Conservation (phyloP, 2,329 filamentous ascomycete genomes). For the Neoscytalidium dimidiatum region DNA sequence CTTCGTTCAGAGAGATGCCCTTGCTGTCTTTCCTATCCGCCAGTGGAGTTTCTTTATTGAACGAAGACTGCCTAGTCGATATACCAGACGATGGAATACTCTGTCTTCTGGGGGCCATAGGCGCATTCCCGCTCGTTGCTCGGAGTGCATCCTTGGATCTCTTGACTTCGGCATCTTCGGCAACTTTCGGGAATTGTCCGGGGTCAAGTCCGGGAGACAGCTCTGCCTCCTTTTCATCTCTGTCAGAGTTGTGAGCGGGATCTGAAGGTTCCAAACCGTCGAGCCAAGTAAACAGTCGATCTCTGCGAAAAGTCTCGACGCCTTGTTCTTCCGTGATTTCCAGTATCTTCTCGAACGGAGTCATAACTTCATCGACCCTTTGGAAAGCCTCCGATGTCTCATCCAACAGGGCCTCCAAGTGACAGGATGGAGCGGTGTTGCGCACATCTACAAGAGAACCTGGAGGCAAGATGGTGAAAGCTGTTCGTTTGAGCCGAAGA, state of each 20-base stretch:
- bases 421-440: neutral
- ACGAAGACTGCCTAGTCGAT: no score
- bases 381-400: neutral
- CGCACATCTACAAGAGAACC: neutral
- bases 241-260: neutral
- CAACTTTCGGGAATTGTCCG: neutral
- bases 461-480: neutral
- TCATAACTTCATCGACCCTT: neutral
- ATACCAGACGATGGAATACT: no score
- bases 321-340: neutral
- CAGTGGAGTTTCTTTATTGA: no score
- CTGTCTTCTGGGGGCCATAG: no score
- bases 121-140: neutral
- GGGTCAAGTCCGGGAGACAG: neutral
- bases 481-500: neutral
- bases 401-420: neutral
- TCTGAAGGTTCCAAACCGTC: neutral
- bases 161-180: neutral
- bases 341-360: neutral
- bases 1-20: no score
- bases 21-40: no score
- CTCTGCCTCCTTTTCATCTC: neutral
- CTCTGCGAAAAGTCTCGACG: neutral
- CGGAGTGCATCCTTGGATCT: no score
- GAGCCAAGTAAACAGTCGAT: neutral